These are phyloP conservation scores for Leishmania tropica DNA, from an alignment of 208 protist genomes.

Conservation along the genomic window DNA sequence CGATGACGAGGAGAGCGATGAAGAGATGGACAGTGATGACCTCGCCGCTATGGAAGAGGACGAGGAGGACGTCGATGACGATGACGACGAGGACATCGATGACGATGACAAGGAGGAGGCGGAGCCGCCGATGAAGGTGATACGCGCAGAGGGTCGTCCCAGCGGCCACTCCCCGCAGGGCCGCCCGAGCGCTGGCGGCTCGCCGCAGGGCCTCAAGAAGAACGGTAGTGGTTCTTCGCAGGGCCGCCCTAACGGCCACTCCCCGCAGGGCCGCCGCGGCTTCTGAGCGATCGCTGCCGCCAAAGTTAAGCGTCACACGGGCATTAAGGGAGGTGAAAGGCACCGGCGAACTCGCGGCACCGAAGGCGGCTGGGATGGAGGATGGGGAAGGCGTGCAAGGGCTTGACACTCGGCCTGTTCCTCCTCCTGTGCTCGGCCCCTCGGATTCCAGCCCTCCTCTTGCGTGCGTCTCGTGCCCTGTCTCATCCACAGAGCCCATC, in stretches of 20 bases:
- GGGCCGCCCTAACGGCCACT: slow-evolving; percentile 23
- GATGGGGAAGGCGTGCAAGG: not conserved
- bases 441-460: not conserved
- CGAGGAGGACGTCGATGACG: slow-evolving; percentile 24
- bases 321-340: not conserved
- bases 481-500: not conserved
- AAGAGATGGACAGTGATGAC: slow-evolving; percentile 36
- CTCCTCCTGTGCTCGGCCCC: not conserved
- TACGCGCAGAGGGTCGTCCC: slow-evolving; percentile 27
- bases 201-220: slow-evolving; percentile 13
- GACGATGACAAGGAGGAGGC: slow-evolving; percentile 26
- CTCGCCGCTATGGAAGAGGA: slow-evolving; percentile 24
- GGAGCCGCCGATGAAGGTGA: slow-evolving; percentile 39
- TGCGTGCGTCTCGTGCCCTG: not conserved
- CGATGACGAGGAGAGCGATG: slow-evolving; percentile 34
- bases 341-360: no score
- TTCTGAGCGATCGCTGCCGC: not conserved
- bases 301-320: not conserved
- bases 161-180: slow-evolving; percentile 25
- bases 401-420: not conserved
- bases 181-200: slow-evolving; percentile 25
- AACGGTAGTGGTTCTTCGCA: slow-evolving; percentile 7
- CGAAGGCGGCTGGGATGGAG: not conserved
- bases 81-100: slow-evolving; percentile 29
- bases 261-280: slow-evolving; percentile 25